phyloP scores from a whole-genome alignment of 2,329 filamentous ascomycete species.

The Ophiostoma perfectum region DNA sequence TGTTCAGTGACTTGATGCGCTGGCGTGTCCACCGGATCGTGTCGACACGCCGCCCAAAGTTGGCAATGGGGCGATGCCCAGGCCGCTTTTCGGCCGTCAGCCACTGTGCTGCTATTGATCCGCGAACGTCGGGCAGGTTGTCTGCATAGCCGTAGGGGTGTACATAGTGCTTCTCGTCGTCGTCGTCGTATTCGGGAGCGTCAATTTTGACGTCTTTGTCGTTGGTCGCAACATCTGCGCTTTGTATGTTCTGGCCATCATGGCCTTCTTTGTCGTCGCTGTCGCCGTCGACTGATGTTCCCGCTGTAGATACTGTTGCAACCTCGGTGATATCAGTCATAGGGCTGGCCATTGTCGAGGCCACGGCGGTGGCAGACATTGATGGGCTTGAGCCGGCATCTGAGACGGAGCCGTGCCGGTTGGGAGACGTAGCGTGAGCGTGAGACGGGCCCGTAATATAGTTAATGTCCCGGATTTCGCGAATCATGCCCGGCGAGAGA shows the following conservation, averaged over 20 bases:
- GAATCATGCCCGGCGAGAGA: conserved; percentile 16
- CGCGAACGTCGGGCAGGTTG: conserved; percentile 35
- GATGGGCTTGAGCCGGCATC: conserved; percentile 17
- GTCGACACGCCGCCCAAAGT: conserved; percentile 71
- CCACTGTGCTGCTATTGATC: conserved; percentile 60
- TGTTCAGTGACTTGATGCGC: conserved; percentile 47
- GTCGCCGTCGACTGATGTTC: conserved; percentile 1
- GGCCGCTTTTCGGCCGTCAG: conserved; percentile 63
- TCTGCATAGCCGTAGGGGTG: conserved; percentile 33
- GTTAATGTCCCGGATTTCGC: conserved; percentile 16
- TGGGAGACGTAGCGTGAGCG: not conserved
- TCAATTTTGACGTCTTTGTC: not conserved
- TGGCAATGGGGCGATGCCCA: conserved; percentile 59
- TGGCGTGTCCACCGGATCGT: conserved; percentile 79
- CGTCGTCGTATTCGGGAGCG: conserved; percentile 35
- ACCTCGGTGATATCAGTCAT: conserved; percentile 19
- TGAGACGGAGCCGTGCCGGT: conserved; percentile 14
- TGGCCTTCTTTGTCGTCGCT: not conserved
- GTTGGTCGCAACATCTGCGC: not conserved
- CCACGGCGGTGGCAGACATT: conserved; percentile 5
- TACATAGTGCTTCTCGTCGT: conserved; percentile 44
- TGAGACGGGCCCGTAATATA: not conserved
- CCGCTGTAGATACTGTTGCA: not conserved
- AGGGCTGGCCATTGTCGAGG: conserved; percentile 6
- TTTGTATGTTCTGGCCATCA: not conserved